phyloP scores from a whole-genome alignment of 495 filamentous ascomycete species.

The Daldinia decipiens region DNA sequence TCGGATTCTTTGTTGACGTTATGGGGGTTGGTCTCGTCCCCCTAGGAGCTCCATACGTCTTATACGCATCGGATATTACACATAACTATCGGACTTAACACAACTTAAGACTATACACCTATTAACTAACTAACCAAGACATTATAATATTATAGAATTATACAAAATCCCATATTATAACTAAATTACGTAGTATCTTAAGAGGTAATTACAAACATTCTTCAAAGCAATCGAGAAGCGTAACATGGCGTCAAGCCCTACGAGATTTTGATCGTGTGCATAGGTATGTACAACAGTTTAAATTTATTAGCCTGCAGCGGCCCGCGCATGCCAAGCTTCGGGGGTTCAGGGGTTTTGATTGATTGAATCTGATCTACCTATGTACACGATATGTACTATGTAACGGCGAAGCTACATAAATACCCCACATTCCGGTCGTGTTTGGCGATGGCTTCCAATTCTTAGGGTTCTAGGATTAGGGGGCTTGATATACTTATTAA shows the following conservation, averaged over 20 bases:
- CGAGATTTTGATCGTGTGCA: neutral
- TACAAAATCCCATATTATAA: too few species aligned
- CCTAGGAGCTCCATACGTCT: neutral
- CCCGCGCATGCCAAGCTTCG: slow-evolving; percentile 4
- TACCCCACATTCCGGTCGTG: neutral
- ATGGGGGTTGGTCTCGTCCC: neutral
- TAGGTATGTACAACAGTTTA: neutral
- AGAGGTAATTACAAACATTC: too few species aligned
- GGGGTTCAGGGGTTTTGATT: neutral
- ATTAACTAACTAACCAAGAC: too few species aligned
- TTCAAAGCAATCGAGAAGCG: too few species aligned
- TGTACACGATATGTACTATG: neutral
- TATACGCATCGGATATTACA: slow-evolving; percentile 1
- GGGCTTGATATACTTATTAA: neutral
- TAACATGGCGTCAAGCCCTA: neutral
- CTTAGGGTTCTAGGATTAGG: neutral
- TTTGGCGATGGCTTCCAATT: neutral
- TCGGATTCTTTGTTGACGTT: neutral
- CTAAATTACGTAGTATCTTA: too few species aligned
- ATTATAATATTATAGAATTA: too few species aligned
- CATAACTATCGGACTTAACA: neutral
- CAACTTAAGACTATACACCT: neutral
- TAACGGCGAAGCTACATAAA: neutral
- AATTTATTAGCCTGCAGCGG: slow-evolving; percentile 3
- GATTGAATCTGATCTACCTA: neutral